These are phyloP conservation scores for Kwoniella shandongensis DNA, from an alignment of 768 basidiomycete genomes.

Conservation along the genomic window DNA sequence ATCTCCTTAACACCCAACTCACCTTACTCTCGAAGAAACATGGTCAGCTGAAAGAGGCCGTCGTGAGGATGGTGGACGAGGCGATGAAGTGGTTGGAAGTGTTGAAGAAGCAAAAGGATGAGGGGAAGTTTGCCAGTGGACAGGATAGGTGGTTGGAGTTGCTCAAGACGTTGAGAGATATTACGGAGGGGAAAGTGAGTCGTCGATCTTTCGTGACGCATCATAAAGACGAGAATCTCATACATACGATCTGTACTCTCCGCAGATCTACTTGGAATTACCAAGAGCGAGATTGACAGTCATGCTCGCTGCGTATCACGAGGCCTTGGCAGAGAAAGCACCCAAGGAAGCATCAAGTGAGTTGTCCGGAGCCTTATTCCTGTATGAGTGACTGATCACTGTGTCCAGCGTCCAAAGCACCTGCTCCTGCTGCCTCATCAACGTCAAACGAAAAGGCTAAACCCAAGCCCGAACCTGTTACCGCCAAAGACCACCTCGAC, in stretches of 20 bases:
- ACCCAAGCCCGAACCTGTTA: conserved; percentile 53
- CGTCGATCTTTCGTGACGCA: neutral
- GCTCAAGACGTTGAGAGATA: conserved; percentile 80
- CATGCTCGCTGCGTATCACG: conserved; percentile 79
- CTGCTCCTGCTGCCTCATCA: conserved; percentile 23
- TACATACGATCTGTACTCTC: neutral
- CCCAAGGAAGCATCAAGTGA: conserved; percentile 48
- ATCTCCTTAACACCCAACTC: conserved; percentile 64
- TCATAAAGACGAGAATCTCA: too few species aligned
- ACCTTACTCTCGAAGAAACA: conserved; percentile 84
- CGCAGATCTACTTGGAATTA: conserved; percentile 91
- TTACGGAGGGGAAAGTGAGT: conserved; percentile 94
- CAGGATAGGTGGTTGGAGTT: conserved; percentile 63
- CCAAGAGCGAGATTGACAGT: conserved; percentile 92
- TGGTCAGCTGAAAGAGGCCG: conserved; percentile 86
- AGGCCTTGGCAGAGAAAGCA: conserved; percentile 61
- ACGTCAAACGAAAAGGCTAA: conserved; percentile 31
- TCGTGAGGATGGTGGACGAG: conserved; percentile 88
- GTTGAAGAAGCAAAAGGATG: conserved; percentile 66
- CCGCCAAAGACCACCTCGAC: conserved; percentile 65
- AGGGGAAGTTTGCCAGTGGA: conserved; percentile 61
- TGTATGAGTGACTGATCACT: neutral
- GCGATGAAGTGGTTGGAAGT: conserved; percentile 78
- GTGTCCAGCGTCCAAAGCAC: conserved; percentile 16
- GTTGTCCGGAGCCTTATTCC: conserved; percentile 1